phyloP scores from a whole-genome alignment of 2,329 filamentous ascomycete species.

The Cryphonectria naterciae region DNA sequence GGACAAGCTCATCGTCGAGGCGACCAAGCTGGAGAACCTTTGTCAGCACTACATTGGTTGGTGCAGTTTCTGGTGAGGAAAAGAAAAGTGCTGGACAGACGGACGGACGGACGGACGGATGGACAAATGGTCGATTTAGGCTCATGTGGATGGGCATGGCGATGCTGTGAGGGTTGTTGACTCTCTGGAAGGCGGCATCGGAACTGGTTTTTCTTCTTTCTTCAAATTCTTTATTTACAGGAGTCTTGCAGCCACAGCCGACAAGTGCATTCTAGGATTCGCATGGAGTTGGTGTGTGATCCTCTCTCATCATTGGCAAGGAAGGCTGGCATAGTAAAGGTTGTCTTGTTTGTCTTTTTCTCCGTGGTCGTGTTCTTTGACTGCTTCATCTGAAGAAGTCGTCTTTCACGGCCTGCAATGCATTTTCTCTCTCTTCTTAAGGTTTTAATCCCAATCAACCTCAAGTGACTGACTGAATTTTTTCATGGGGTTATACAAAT shows the following conservation, averaged over 20 bases:
- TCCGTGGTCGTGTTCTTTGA: neutral
- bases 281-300: slow-evolving; percentile 19
- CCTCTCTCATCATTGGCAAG: slow-evolving; percentile 8
- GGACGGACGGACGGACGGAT: neutral
- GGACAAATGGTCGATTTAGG: neutral
- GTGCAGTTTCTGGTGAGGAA: slow-evolving; percentile 90
- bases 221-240: neutral
- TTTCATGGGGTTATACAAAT: neutral
- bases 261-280: neutral
- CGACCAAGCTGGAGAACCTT: slow-evolving; percentile 94
- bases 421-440: neutral
- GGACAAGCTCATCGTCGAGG: slow-evolving; percentile 91
- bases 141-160: neutral
- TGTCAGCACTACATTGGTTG: slow-evolving; percentile 99
- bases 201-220: neutral
- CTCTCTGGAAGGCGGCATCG: neutral
- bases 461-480: neutral
- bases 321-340: slow-evolving; percentile 11
- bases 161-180: neutral
- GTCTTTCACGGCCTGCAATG: neutral
- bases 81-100: neutral
- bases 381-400: neutral
- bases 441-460: neutral
- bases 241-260: neutral
- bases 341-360: neutral